Evolutionary conservation across 2,329 filamentous ascomycete species (phyloP).

Genomic region (Periconia macrospinosa): DNA sequence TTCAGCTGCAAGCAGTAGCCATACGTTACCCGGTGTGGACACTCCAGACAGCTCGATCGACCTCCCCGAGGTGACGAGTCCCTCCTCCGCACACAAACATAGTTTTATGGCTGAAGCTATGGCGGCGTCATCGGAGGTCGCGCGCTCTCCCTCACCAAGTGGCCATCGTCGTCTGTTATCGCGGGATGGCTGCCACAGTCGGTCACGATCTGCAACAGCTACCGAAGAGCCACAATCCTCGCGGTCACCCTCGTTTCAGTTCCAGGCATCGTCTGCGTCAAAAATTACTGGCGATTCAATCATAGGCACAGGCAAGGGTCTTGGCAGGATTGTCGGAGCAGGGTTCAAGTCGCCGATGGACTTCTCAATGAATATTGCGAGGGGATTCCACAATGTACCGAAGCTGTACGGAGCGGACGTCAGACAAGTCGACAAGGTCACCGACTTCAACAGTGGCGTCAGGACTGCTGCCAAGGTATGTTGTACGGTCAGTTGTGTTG

Average conservation of each 20-base stretch:
- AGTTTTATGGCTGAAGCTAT: conserved; percentile 39
- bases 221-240: conserved; percentile 17
- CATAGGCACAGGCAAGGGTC: conserved; percentile 66
- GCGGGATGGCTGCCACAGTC: conserved; percentile 1
- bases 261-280: neutral
- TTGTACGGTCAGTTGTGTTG: neutral
- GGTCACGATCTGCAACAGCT: conserved; percentile 14
- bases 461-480: conserved; percentile 71
- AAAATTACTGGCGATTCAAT: conserved; percentile 55
- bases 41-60: conserved; percentile 6
- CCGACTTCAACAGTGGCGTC: conserved; percentile 73
- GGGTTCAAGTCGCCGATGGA: conserved; percentile 81
- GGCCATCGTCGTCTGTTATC: conserved; percentile 10
- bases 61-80: neutral
- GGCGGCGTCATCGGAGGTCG: conserved; percentile 29
- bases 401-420: conserved; percentile 84
- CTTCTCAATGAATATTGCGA: conserved; percentile 77
- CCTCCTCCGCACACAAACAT: conserved; percentile 18
- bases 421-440: conserved; percentile 76
- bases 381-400: conserved; percentile 86
- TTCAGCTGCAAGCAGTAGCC: conserved; percentile 20
- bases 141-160: conserved; percentile 30
- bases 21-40: conserved; percentile 20
- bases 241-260: conserved; percentile 5
- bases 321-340: conserved; percentile 73